Percentiles rank a stretch among this genome's conserved stretches.
Conservation (phyloP, 108 stramenopile species). For the Nitzschia sp. region DNA sequence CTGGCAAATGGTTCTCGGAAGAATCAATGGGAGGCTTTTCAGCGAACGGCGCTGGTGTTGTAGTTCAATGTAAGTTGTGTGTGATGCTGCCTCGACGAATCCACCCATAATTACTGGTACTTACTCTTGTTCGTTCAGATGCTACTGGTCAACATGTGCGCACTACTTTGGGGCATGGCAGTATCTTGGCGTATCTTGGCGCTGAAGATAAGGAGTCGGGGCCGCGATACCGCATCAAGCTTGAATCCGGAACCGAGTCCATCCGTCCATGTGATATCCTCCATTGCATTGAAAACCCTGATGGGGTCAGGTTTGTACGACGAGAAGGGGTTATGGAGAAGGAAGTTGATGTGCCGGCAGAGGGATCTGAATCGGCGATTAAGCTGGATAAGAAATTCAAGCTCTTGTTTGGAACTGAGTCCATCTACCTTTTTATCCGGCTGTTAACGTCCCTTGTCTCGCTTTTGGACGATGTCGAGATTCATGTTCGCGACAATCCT, state of each 20-base stretch:
- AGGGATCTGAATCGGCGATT: constrained; percentile 10
- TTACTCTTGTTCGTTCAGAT: constrained; percentile 28
- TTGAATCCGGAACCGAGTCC: constrained; percentile 71
- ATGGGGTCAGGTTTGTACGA: constrained; percentile 42
- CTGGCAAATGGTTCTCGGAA: constrained; percentile 50
- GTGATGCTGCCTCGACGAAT: too few species aligned
- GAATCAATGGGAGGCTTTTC: too few species aligned
- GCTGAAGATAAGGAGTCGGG: constrained; percentile 22
- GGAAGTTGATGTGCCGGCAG: constrained; percentile 32
- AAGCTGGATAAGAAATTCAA: constrained; percentile 46
- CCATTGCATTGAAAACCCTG: constrained; percentile 43
- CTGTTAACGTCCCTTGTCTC: constrained; percentile 62
- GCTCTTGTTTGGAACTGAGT: constrained; percentile 71
- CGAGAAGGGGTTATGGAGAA: constrained; percentile 41
- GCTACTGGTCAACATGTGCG: constrained; percentile 64
- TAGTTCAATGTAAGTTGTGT: constrained; percentile 64
- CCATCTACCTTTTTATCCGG: constrained; percentile 76
- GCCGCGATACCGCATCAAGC: constrained; percentile 60
- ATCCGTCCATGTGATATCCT: constrained; percentile 62
- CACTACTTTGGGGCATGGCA: constrained; percentile 77
- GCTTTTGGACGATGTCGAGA: constrained; percentile 56
- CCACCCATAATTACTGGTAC: constrained; percentile 7
- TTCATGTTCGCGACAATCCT: constrained; percentile 24
- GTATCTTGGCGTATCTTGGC: constrained; percentile 53
- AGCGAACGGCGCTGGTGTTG: too few species aligned